Base-by-base conservation (phyloP, 2,329 filamentous ascomycete genomes). In the Trichoderma polysporum region DNA sequence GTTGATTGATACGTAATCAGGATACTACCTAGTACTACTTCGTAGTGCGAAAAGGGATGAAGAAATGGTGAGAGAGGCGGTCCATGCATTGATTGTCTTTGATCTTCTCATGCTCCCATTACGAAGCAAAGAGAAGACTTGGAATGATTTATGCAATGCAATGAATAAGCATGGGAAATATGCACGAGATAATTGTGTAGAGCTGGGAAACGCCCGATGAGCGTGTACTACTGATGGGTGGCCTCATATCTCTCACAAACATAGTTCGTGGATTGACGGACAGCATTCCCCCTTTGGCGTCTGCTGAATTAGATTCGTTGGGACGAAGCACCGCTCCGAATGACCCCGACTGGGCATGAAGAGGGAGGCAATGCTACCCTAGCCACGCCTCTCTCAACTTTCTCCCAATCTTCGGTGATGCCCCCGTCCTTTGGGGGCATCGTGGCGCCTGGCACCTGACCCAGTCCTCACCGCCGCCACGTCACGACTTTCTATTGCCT, bases 381-480 rank as follows among this genome's bases (percentile, higher is more conserved):
- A 45, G 49, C 60, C 19, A 63, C 27, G 60, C 27, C 52, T 63
- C 49, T 54, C n/a, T 54, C 49, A 45, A 63, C 25, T 52, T 54
- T 25, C 19, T 54, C 35, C 49, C 60, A 63, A 63, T 19, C 35
- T 58, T 56, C 25, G 39, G 53, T 45, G 41, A 57, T 61, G 31
- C 35, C 59, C 53, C 50, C 66, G 29, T 45, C 37, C 39, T 45
- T 65, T 50, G 37, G 53, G 41, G 39, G 22, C 37, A 57, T 57
- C 61, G 56, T 57, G 52, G 60, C 66, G 54, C 35, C 59, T 67
- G 50, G 49, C 50, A 39, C 60, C 31, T 49, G 60, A 56, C 59
- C 62, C 60, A 56, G 60, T 22, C n/a, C 58, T 61, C 66, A 66
- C 63, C 63, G 63, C 63, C 66, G 66, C 66, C 66, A 68, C 66